Conservation (phyloP, 2,329 filamentous ascomycete genomes). For the Cladosporium sp. region DNA sequence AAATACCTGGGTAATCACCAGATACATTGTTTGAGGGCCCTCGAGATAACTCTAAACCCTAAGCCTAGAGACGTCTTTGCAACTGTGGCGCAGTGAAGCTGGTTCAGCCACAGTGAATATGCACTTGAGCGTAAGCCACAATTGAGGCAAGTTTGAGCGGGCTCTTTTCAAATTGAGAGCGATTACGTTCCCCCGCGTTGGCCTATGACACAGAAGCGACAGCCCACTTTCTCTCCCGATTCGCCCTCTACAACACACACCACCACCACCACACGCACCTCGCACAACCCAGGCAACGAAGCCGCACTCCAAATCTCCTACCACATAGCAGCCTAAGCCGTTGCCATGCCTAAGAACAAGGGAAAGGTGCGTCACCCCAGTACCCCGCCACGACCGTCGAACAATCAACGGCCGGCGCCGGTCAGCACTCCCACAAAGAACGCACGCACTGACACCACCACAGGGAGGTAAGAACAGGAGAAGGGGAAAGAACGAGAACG, state of each 20-base stretch:
- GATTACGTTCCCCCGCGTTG: background rate
- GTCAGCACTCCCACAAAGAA: slow-evolving; percentile 33
- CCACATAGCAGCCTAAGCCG: slow-evolving; percentile 17
- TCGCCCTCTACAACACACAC: slow-evolving; percentile 1
- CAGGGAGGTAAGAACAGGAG: slow-evolving; percentile 94
- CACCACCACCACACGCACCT: background rate
- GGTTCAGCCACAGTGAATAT: too few relatives aligned
- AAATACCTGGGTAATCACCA: too few relatives aligned
- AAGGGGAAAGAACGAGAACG: slow-evolving; percentile 81
- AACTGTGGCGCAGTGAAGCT: background rate
- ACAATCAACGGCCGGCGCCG: background rate
- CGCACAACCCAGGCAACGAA: slow-evolving; percentile 19
- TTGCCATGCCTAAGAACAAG: slow-evolving; percentile 96
- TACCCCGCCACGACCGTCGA: slow-evolving; percentile 15
- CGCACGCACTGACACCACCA: slow-evolving; percentile 34
- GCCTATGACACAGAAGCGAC: background rate
- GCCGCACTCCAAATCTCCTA: slow-evolving; percentile 17
- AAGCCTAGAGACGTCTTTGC: too few relatives aligned
- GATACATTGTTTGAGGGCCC: too few relatives aligned
- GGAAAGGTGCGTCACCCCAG: slow-evolving; percentile 69
- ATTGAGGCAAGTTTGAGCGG: background rate
- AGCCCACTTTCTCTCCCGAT: background rate
- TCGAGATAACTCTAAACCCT: too few relatives aligned
- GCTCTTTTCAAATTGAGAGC: background rate
- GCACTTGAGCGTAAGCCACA: too few relatives aligned